Conservation (phyloP, 2,329 filamentous ascomycete species). For the Cadophora gregata region DNA sequence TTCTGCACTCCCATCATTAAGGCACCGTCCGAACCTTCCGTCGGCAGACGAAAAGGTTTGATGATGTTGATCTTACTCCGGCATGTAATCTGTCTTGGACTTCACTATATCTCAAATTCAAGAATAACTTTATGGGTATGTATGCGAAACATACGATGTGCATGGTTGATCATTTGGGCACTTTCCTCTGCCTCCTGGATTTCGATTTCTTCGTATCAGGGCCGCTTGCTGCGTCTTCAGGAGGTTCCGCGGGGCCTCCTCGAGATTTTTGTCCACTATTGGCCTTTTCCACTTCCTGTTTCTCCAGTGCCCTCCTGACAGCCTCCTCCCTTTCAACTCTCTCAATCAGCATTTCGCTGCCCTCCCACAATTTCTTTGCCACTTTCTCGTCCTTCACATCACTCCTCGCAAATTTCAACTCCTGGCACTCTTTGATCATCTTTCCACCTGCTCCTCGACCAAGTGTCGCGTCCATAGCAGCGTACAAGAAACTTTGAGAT, state of each 20-base stretch:
- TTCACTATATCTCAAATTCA: not conserved
- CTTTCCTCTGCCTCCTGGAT: constrained; percentile 41
- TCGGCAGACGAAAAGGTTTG: not conserved
- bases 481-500: constrained; percentile 85
- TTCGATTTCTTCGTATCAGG: constrained; percentile 38
- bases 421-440: constrained; percentile 87
- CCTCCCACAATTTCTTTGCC: constrained; percentile 88
- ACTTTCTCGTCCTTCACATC: constrained; percentile 81
- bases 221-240: constrained; percentile 45
- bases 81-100: not conserved
- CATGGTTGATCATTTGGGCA: constrained; percentile 31
- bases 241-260: constrained; percentile 34
- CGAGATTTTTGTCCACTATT: constrained; percentile 38
- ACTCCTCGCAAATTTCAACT: constrained; percentile 71
- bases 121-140: constrained; percentile 25
- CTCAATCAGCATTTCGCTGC: constrained; percentile 84
- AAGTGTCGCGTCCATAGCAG: constrained; percentile 80
- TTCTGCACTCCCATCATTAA: not conserved
- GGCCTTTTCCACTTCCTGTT: constrained; percentile 48
- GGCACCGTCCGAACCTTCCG: not conserved
- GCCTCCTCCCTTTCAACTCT: constrained; percentile 81
- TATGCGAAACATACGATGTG: constrained; percentile 14
- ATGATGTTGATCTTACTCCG: not conserved
- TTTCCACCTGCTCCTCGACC: constrained; percentile 69
- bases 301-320: constrained; percentile 50